phyloP scores from a whole-genome alignment of 2,329 filamentous ascomycete species.

The Rosellinia necatrix region DNA sequence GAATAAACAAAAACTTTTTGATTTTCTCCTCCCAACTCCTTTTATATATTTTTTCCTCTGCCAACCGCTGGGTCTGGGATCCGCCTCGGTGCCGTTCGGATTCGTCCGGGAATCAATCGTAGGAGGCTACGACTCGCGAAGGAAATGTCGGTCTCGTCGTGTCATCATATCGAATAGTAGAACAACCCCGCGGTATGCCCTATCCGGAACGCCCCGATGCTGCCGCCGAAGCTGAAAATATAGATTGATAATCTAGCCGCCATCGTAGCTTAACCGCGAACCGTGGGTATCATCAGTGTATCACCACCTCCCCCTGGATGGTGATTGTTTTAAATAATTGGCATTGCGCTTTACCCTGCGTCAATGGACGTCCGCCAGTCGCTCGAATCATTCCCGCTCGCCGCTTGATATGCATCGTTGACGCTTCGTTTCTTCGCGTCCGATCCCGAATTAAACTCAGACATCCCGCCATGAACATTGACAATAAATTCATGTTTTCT shows the following conservation, averaged over 20 bases:
- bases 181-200: slow-evolving; percentile 13
- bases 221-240: slow-evolving; percentile 20
- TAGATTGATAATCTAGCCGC: slow-evolving; percentile 21
- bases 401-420: not conserved
- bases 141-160: slow-evolving; percentile 1
- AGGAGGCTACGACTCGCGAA: not conserved
- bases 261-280: slow-evolving; percentile 27
- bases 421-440: not conserved
- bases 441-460: not conserved
- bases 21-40: slow-evolving; percentile 17
- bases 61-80: slow-evolving; percentile 6
- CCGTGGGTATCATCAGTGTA: slow-evolving; percentile 36
- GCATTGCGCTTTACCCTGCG: slow-evolving; percentile 13
- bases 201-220: slow-evolving; percentile 27
- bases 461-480: not conserved
- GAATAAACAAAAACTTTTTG: slow-evolving; percentile 19
- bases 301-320: slow-evolving; percentile 24
- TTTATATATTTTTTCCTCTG: slow-evolving; percentile 9
- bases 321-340: slow-evolving; percentile 25
- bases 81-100: slow-evolving; percentile 2
- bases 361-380: not conserved
- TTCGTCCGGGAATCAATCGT: slow-evolving; percentile 11
- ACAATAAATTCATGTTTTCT: not conserved
- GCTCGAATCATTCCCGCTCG: not conserved
- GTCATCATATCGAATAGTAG: slow-evolving; percentile 17